Conservation (phyloP, 176 grass and related monocot species). For the Rhynchospora breviuscula region DNA sequence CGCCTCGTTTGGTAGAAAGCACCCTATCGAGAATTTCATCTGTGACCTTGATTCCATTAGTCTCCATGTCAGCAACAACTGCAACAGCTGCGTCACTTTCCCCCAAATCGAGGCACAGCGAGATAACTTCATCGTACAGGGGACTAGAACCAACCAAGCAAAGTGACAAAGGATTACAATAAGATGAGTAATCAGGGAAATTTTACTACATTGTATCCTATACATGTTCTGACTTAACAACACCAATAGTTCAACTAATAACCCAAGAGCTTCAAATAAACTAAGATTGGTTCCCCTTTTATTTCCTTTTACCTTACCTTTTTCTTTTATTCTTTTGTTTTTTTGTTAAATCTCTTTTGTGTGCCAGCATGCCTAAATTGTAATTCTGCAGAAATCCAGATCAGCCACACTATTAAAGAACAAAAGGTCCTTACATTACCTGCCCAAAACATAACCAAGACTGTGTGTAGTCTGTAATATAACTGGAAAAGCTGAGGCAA, state of each 20-base stretch:
- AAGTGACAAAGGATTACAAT: constrained; percentile 18
- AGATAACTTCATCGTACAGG: constrained; percentile 75
- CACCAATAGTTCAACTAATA: neutral
- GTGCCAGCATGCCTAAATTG: too few species aligned
- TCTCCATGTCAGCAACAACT: constrained; percentile 83
- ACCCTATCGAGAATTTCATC: constrained; percentile 88
- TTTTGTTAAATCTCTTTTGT: neutral
- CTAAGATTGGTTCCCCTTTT: neutral
- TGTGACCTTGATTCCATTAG: constrained; percentile 67
- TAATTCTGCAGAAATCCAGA: neutral
- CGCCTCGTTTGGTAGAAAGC: constrained; percentile 52
- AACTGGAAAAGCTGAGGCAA: constrained; percentile 67
- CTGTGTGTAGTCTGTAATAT: constrained; percentile 79
- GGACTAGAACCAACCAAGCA: constrained; percentile 43
- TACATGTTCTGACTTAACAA: neutral
- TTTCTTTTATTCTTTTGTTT: neutral
- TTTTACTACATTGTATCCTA: too few species aligned
- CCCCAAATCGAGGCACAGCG: constrained; percentile 69
- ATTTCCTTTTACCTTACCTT: neutral
- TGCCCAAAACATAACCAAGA: constrained; percentile 86
- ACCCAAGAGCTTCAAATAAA: constrained; percentile 10
- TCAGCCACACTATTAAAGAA: neutral
- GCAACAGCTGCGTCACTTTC: constrained; percentile 84
- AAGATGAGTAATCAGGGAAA: neutral
- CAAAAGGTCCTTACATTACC: constrained; percentile 42